Evolutionary conservation across 257 asterid species (phyloP).

Genomic region (Galeopsis tetrahit): DNA sequence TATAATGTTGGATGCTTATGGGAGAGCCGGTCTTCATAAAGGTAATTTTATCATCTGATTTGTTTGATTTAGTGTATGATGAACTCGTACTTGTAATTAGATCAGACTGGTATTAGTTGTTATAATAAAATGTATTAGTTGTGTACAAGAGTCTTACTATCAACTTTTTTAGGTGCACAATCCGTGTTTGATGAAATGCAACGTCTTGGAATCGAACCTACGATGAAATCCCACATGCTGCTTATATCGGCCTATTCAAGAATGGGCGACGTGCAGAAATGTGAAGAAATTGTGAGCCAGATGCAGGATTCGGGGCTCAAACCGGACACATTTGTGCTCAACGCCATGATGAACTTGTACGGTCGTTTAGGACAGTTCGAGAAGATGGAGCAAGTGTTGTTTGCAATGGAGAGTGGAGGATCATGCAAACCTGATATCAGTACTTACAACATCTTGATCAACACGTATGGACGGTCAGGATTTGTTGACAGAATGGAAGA

Average conservation of each 20-base stretch:
- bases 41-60: conserved; percentile 40
- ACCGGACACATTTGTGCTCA: conserved; percentile 73
- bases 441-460: conserved; percentile 80
- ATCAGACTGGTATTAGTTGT: neutral
- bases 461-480: conserved; percentile 73
- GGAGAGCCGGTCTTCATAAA: conserved; percentile 78
- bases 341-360: conserved; percentile 75
- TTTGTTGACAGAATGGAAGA: conserved; percentile 76
- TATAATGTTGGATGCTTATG: conserved; percentile 88
- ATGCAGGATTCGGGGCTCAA: conserved; percentile 58
- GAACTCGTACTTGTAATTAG: neutral
- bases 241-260: conserved; percentile 80
- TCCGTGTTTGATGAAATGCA: conserved; percentile 80
- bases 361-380: conserved; percentile 77
- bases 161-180: conserved; percentile 57
- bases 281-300: conserved; percentile 67
- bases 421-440: conserved; percentile 64
- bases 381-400: conserved; percentile 72
- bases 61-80: neutral
- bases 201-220: conserved; percentile 68
- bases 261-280: conserved; percentile 55
- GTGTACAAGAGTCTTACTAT: too few species aligned
- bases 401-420: conserved; percentile 56
- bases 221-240: conserved; percentile 83
- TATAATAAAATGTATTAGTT: too few species aligned